These are phyloP conservation scores for Heliamphora ciliata DNA, from an alignment of 179 eudicot species.

Conservation along the genomic window DNA sequence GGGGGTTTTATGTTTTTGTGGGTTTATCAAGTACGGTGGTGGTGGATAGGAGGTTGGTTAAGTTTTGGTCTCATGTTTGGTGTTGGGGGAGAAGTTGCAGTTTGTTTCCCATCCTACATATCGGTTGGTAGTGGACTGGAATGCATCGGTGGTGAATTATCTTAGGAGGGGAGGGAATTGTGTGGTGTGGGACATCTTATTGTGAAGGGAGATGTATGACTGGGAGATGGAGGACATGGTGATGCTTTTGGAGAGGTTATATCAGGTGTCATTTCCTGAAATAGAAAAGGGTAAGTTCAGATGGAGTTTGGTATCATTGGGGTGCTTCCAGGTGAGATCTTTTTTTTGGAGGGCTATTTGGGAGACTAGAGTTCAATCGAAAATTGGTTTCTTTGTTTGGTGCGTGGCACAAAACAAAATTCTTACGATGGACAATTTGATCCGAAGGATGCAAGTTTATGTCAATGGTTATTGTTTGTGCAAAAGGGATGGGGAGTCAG, in stretches of 20 bases:
- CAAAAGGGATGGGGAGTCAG: not conserved
- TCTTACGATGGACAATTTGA: not conserved
- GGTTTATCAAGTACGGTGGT: not conserved
- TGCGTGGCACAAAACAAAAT: not conserved
- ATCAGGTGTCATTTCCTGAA: not conserved
- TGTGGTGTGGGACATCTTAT: not conserved
- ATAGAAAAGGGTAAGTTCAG: not conserved
- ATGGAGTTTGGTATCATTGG: not conserved
- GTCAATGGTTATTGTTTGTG: not conserved
- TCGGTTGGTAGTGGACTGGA: not conserved
- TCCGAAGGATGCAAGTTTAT: not conserved
- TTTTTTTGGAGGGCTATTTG: not conserved
- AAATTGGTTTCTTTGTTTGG: not conserved
- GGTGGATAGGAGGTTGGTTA: not conserved
- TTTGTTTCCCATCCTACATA: not conserved
- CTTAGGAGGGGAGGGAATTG: not conserved
- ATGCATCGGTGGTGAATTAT: not conserved
- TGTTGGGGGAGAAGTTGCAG: not conserved
- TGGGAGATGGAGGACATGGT: not conserved
- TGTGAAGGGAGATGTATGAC: not conserved
- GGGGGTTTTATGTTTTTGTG: no score
- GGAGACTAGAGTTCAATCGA: not conserved
- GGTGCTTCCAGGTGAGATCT: not conserved
- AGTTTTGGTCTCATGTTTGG: not conserved
- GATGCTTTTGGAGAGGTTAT: not conserved